Conservation (phyloP, 108 stramenopile genomes). For the Aurantiochytrium sp. region DNA sequence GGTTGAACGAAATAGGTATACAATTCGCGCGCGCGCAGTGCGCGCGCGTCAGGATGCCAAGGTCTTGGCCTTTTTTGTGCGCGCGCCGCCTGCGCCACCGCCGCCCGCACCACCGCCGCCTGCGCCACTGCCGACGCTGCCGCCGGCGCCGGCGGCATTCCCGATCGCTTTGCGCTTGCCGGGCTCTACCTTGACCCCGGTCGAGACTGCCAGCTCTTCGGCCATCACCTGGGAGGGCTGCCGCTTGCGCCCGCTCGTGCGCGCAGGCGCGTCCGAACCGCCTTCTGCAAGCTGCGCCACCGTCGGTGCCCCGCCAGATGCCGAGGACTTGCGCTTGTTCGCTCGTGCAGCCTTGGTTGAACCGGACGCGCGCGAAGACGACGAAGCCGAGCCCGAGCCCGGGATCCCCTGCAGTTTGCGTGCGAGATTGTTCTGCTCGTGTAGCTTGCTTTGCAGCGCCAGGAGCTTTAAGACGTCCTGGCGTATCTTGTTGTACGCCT, state of each 20-base stretch:
- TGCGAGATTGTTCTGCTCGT: neutral
- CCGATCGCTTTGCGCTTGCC: neutral
- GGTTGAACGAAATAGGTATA: too few relatives aligned
- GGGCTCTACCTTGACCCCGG: neutral
- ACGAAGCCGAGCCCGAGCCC: too few relatives aligned
- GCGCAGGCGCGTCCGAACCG: neutral
- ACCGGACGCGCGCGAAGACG: too few relatives aligned
- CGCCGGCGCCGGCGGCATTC: neutral
- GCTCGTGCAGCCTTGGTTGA: neutral
- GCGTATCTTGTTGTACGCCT: neutral
- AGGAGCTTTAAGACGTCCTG: neutral
- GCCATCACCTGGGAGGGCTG: neutral
- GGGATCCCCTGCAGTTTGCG: neutral
- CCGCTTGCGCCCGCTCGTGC: neutral
- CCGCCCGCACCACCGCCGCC: too few relatives aligned
- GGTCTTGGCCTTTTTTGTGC: too few relatives aligned
- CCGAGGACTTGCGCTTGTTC: slow-evolving; percentile 16
- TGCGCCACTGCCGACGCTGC: neutral
- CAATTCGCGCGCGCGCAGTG: too few relatives aligned
- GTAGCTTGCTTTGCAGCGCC: slow-evolving; percentile 17
- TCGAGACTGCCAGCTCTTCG: neutral
- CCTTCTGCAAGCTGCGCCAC: too few relatives aligned
- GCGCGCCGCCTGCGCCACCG: too few relatives aligned
- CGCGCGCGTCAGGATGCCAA: too few relatives aligned
- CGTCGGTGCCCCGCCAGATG: too few relatives aligned